These are phyloP conservation scores for Dissophora globulifera DNA, from an alignment of 192 early-diverging fungal species.

Conservation along the genomic window DNA sequence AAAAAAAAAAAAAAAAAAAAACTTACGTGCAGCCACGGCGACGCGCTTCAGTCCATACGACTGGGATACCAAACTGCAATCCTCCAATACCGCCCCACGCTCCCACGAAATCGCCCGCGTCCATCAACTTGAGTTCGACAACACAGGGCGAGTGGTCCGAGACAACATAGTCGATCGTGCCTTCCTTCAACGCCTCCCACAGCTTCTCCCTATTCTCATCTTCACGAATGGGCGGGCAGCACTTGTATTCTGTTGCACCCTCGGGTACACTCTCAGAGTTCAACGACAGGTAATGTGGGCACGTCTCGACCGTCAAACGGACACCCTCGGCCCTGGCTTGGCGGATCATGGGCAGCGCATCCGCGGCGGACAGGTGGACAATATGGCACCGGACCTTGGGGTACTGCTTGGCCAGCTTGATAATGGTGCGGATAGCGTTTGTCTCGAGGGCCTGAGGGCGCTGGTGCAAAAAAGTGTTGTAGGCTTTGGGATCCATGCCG, in stretches of 20 bases:
- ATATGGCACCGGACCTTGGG: constrained; percentile 80
- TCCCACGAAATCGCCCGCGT: constrained; percentile 78
- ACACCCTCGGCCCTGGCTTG: constrained; percentile 75
- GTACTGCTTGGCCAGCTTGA: constrained; percentile 75
- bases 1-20: not conserved
- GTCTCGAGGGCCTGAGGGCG: constrained; percentile 79
- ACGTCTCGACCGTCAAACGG: constrained; percentile 83
- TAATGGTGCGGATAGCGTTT: constrained; percentile 78
- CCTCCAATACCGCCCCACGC: constrained; percentile 88
- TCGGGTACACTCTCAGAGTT: constrained; percentile 72
- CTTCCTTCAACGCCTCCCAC: constrained; percentile 81
- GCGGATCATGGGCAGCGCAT: constrained; percentile 77
- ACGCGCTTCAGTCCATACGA: constrained; percentile 81
- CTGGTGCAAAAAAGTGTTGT: constrained; percentile 74
- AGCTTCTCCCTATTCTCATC: constrained; percentile 72
- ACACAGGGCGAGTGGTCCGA: constrained; percentile 88
- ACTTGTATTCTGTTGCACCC: constrained; percentile 84
- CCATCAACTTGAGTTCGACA: constrained; percentile 76
- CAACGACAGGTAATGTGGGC: constrained; percentile 84
- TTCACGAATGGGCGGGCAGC: constrained; percentile 85
- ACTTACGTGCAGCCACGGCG: constrained; percentile 68
- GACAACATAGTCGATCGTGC: constrained; percentile 84
- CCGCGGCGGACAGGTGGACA: constrained; percentile 84
- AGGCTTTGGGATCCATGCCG: constrained; percentile 58
- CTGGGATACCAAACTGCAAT: constrained; percentile 81